Conservation (phyloP, 2,329 filamentous ascomycete species). For the Botryotinia globosa region DNA sequence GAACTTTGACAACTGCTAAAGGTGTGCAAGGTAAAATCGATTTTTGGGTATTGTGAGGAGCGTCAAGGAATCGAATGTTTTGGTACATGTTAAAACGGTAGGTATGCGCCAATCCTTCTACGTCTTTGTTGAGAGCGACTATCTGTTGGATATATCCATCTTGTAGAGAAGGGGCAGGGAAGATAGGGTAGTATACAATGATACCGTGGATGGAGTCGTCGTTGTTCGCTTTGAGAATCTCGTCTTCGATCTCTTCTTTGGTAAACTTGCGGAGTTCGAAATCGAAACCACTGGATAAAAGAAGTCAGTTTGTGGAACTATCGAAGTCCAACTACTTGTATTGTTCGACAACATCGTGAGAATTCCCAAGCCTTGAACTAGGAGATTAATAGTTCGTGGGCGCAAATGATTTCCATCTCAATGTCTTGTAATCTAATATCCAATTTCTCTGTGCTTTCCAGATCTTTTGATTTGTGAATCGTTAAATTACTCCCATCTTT, state of each 20-base stretch:
- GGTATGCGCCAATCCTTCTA: conserved; percentile 89
- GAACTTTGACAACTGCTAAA: conserved; percentile 91
- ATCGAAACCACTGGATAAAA: conserved; percentile 68
- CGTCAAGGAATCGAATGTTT: conserved; percentile 91
- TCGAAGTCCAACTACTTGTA: neutral
- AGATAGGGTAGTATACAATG: conserved; percentile 98
- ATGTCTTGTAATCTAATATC: neutral
- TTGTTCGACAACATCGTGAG: neutral
- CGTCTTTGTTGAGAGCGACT: conserved; percentile 85
- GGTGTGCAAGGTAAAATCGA: conserved; percentile 94
- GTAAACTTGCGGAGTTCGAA: conserved; percentile 82
- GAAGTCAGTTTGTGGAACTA: conserved; percentile 10
- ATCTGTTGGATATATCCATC: conserved; percentile 97
- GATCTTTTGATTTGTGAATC: neutral
- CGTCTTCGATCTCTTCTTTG: conserved; percentile 87
- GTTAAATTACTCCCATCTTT: no score
- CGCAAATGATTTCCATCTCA: neutral
- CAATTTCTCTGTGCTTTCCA: neutral
- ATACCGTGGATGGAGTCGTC: conserved; percentile 77
- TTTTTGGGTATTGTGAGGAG: conserved; percentile 73
- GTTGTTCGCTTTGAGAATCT: conserved; percentile 78
- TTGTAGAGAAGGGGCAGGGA: conserved; percentile 72
- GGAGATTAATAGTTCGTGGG: neutral
- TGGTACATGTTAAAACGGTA: conserved; percentile 99
- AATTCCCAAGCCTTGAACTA: neutral